Evolutionary conservation across 2,329 filamentous ascomycete genomes (phyloP).

Genomic region (Geoglossum cookeanum): DNA sequence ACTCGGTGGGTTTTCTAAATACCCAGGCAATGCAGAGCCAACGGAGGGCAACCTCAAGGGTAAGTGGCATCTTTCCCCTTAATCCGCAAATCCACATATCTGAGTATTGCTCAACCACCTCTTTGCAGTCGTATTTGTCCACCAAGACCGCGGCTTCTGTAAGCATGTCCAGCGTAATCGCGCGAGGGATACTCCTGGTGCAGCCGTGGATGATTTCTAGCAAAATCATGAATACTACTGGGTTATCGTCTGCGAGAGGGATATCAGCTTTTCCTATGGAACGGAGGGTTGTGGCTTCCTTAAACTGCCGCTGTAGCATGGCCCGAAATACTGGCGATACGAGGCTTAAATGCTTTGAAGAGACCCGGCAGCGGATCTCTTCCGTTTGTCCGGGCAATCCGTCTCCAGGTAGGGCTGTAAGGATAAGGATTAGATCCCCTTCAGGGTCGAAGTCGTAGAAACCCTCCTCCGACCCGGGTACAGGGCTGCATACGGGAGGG

Average conservation of each 20-base stretch:
- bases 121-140: slow-evolving; percentile 24
- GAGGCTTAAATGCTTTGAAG: neutral
- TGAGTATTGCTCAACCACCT: slow-evolving; percentile 24
- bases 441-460: neutral
- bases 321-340: neutral
- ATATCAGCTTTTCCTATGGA: neutral
- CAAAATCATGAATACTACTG: slow-evolving; percentile 23
- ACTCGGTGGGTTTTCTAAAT: neutral
- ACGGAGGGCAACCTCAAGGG: neutral
- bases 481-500: too few relatives aligned
- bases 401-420: neutral
- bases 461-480: neutral
- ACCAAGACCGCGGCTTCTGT: slow-evolving; percentile 26
- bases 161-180: slow-evolving; percentile 23
- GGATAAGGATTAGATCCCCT: neutral
- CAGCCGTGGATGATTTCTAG: slow-evolving; percentile 28
- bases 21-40: neutral
- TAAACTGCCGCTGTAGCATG: neutral
- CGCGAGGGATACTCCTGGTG: slow-evolving; percentile 21
- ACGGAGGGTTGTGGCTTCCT: neutral
- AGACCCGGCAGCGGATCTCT: neutral
- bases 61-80: neutral
- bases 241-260: slow-evolving; percentile 13
- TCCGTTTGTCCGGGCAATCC: too few relatives aligned
- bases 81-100: slow-evolving; percentile 23